Base-by-base conservation (phyloP, 371 early-diverging fungal genomes). In the Syncephalastrum contaminatum region DNA sequence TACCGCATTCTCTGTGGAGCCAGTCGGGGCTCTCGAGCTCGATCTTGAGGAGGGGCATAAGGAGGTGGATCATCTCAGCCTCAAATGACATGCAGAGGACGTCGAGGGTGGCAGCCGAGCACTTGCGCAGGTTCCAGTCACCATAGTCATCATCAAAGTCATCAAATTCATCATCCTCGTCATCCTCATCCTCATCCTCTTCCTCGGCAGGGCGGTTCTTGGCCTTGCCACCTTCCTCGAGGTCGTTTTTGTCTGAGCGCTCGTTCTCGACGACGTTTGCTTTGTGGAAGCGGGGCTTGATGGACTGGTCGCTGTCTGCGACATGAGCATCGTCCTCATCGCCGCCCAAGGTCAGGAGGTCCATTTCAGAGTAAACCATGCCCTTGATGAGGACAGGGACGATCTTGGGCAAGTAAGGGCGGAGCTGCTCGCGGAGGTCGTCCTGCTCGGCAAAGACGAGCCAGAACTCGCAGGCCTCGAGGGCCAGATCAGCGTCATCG, bases 391-490 rank as follows among this genome's bases (percentile, higher is more conserved):
- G 80, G 13, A 92, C 89, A 25, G 96, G 95, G n/a, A 98, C 83
- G 18, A 98, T 80, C 56, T 83, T 78, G 43, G 83, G 82, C 41
- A 97, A 73, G 66, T 82, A 87, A 5, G 92, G 92, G 53, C 82
- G 86, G 49, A 98, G 73, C 44, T 89, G 80, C 49, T 89, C 90
- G 41, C 81, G 79, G 54, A 93, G 62, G 18, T 83, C 84, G 42
- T 92, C 91, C 59, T 91, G 93, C 69, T 98, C 98, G 42, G 93
- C 93, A 77, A 96, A 90, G 36, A 91, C 89, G 25, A 96, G 73
- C 97, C 97, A 98, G 72, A 98, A 97, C 71, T 98, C 98, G 72
- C 94, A 93, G 8, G 97, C 96, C 72, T 97, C 97, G 55, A 95
- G 74, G 16, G 97, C 96, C 27, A 97, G 85, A 41, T 80, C 72